Evolutionary conservation across 208 protist species (phyloP).

Genomic region (Trypanosomatidae sp.): DNA sequence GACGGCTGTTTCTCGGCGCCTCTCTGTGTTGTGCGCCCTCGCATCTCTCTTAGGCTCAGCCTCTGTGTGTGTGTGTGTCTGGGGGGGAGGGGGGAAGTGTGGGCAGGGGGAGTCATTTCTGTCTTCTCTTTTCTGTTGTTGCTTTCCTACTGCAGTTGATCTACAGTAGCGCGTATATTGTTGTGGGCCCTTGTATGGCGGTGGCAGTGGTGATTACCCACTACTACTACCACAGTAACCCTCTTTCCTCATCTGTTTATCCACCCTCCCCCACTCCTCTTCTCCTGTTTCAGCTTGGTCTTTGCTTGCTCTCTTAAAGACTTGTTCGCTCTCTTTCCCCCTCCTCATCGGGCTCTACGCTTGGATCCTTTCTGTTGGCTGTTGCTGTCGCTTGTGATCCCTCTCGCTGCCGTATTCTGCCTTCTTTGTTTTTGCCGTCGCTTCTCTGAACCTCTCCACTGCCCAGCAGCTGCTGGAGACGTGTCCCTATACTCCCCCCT

Average conservation of each 20-base stretch:
- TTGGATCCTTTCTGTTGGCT: neutral
- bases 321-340: neutral
- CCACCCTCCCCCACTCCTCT: slow-evolving; percentile 2
- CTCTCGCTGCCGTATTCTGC: neutral
- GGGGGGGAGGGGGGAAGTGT: neutral
- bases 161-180: neutral
- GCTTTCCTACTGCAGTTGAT: neutral
- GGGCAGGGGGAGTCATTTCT: neutral
- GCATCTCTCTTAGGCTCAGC: neutral
- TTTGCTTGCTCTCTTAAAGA: no score
- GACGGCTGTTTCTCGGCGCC: no score
- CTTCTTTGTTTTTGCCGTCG: slow-evolving; percentile 11
- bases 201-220: neutral
- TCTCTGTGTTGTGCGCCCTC: neutral
- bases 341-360: neutral
- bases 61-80: neutral
- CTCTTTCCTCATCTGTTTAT: neutral
- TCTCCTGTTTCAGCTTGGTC: neutral
- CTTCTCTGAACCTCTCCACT: slow-evolving; percentile 4
- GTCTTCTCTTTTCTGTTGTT: neutral
- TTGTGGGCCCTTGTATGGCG: neutral
- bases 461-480: no score
- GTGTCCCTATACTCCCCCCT: neutral
- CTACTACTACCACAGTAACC: neutral
- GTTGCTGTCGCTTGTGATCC: neutral